Evolutionary conservation across 2,329 filamentous ascomycete species (phyloP).

Genomic region (Colletotrichum karsti): DNA sequence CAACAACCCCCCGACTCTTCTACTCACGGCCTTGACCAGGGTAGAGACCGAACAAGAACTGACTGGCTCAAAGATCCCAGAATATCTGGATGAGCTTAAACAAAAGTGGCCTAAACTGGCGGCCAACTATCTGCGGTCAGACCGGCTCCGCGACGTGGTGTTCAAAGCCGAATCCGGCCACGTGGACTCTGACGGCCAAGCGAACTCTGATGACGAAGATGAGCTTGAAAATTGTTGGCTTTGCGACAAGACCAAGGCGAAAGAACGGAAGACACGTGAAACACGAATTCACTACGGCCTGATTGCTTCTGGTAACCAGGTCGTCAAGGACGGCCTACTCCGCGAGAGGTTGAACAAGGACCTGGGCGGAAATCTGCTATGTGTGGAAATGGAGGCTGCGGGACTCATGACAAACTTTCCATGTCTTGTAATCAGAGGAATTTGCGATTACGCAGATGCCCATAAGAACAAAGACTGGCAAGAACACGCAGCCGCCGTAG

Average conservation of each 20-base stretch:
- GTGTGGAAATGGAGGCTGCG: conserved; percentile 41
- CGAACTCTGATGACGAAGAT: neutral
- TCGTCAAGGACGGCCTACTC: conserved; percentile 41
- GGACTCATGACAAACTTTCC: conserved; percentile 37
- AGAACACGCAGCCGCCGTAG: conserved; percentile 41
- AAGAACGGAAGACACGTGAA: neutral
- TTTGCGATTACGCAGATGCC: conserved; percentile 49
- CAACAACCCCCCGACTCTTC: neutral
- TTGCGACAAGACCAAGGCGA: neutral
- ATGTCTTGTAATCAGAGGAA: conserved; percentile 46
- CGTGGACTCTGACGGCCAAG: neutral
- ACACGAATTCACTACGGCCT: conserved; percentile 32
- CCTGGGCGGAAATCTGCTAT: conserved; percentile 31
- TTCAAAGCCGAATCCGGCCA: conserved; percentile 24
- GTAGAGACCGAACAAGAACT: conserved; percentile 12
- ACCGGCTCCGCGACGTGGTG: conserved; percentile 11
- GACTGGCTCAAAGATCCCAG: neutral
- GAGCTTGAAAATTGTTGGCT: neutral
- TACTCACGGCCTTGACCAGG: neutral
- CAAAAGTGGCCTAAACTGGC: neutral
- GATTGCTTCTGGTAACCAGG: conserved; percentile 42
- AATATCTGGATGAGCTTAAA: conserved; percentile 21
- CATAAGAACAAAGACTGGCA: conserved; percentile 49
- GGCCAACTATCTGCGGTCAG: conserved; percentile 9
- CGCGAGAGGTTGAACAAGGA: conserved; percentile 39